Conservation (phyloP, 2,329 filamentous ascomycete genomes). For the Cercospora berteroae region DNA sequence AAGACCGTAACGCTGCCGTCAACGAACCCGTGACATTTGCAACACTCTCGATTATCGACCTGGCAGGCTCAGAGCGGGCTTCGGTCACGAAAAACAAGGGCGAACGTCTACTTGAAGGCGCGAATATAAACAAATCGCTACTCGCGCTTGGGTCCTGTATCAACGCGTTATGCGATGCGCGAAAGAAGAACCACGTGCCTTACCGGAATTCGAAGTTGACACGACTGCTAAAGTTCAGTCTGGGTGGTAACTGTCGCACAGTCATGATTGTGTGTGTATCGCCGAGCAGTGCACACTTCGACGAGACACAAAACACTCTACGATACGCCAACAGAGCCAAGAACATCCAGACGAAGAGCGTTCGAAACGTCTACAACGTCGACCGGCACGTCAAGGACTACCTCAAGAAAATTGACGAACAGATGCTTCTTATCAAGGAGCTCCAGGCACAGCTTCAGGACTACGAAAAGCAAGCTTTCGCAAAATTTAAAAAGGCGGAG, state of each 20-base stretch:
- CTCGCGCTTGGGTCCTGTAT: constrained; percentile 95
- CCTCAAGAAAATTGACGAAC: constrained; percentile 97
- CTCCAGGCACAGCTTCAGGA: constrained; percentile 91
- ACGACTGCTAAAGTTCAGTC: constrained; percentile 89
- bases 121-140: constrained; percentile 98
- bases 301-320: constrained; percentile 96
- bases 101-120: constrained; percentile 85
- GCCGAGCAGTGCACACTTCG: constrained; percentile 92
- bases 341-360: constrained; percentile 99
- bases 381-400: constrained; percentile 99
- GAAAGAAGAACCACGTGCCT: constrained; percentile 89
- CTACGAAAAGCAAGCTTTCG: constrained; percentile 74
- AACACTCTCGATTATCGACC: constrained; percentile 94
- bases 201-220: constrained; percentile 98
- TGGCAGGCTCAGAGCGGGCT: constrained; percentile 92
- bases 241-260: constrained; percentile 96
- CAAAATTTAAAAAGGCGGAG: constrained; percentile 85
- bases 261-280: constrained; percentile 99
- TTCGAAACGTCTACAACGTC: constrained; percentile 98
- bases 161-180: constrained; percentile 91
- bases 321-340: constrained; percentile 97
- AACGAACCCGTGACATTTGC: constrained; percentile 98
- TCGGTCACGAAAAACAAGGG: constrained; percentile 96
- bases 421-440: constrained; percentile 95
- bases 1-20: constrained; percentile 86